These are phyloP conservation scores for Ceratocystiopsis minuta DNA, from an alignment of 2,329 filamentous ascomycete genomes.

Conservation along the genomic window DNA sequence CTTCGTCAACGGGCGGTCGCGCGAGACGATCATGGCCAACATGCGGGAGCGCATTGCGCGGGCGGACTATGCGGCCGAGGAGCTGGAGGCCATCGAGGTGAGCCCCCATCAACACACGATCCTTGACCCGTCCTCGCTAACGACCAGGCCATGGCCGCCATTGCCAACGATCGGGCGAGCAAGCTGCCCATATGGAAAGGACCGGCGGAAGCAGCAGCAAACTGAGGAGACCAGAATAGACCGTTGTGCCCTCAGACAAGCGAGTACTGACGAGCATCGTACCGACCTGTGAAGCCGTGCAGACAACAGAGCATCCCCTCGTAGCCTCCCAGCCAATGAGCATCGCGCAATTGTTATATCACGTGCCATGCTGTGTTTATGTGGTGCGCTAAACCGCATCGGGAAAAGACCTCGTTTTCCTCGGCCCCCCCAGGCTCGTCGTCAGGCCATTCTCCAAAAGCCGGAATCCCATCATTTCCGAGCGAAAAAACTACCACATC, in stretches of 20 bases:
- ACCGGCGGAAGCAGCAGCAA: not conserved
- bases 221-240: no score
- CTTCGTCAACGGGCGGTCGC: slow-evolving; percentile 69
- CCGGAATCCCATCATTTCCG: slow-evolving; percentile 2
- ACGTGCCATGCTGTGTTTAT: no score
- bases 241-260: no score
- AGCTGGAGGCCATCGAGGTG: slow-evolving; percentile 58
- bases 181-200: slow-evolving; percentile 32
- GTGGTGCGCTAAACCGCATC: slow-evolving; percentile 1
- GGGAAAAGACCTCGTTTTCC: slow-evolving; percentile 8
- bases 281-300: no score
- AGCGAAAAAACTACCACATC: no score
- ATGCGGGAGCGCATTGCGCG: slow-evolving; percentile 59
- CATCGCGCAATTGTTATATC: no score
- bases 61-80: slow-evolving; percentile 47
- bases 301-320: no score
- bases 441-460: slow-evolving; percentile 12
- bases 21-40: slow-evolving; percentile 60
- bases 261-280: no score
- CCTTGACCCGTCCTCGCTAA: no score
- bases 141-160: slow-evolving; percentile 71
- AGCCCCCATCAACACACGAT: no score
- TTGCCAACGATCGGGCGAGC: slow-evolving; percentile 59
- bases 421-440: slow-evolving; percentile 6
- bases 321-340: not conserved